Base-by-base conservation (phyloP, 1,284 basidiomycete genomes). In the Rhodotorula sp. region DNA sequence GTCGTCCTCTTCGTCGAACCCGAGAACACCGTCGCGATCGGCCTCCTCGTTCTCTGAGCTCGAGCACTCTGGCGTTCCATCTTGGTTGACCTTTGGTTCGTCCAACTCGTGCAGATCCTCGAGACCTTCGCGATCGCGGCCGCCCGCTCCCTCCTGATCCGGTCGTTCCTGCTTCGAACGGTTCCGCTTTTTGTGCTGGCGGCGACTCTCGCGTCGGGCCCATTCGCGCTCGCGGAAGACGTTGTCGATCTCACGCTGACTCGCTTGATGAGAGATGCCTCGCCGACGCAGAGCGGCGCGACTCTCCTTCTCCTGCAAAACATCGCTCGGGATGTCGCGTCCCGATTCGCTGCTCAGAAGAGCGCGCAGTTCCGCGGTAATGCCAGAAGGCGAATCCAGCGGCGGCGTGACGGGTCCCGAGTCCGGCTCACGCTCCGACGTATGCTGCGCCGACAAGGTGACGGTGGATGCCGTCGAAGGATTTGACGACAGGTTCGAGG, bases 1-100 rank as follows among this genome's bases (percentile, higher is more conserved):
- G 34, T 68, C 61, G 54, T 58, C 49, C 39, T 63, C 67, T 15
- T 62, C 56, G 39, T 58, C 57, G 10, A 23, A 62, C 6, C 52
- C 48, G 18, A 52, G 29, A 5, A 68, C 57, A 4, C 20, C 61
- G 3, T 34, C 16, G 31, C 18, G 12, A 7, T 63, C 61, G 52
- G 15, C 29, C 39, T 10, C 49, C 7, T 56, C 47, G 29, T n/a
- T n/a, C 6, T 39, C 39, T 31, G 16, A 10, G 26, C 39, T 4
- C n/a, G 31, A 10, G n/a, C 31, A 15, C 23, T 21, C 34, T 48
- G 23, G 5, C 29, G 23, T 48, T 43, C 39, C 65, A 7, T 66
- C 49, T 14, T n/a, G 51, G 21, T 26, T 26, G 23, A 26, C 49
- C 6, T 12, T 5, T 43, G 65, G 46, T 31, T 56, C 66, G 18